Base-by-base conservation (phyloP, 805 yeast species). In the Metschnikowia hibisci region DNA sequence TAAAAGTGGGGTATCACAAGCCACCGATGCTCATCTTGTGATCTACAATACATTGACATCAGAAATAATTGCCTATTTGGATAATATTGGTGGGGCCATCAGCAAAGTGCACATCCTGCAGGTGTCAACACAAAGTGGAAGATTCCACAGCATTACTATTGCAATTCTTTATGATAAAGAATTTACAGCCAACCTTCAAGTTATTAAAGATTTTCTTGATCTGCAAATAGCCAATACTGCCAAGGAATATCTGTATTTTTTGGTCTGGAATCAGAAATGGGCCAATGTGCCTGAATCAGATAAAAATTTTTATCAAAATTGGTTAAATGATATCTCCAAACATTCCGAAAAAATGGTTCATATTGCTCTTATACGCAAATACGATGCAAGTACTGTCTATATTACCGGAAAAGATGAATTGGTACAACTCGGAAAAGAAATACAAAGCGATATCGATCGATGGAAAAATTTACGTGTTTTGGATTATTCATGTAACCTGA, bases 401-500 rank as follows among this genome's bases (percentile, higher is more conserved):
- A 42, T 64, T 33, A 66, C 72, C 1, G 72, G 61, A 28, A 57
- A 60, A 34, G 54, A 55, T 38, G 72, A 66, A 33, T 44, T 65
- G 26, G 60, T 60, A 1, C 52, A 49, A 18, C 47, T 69, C 2
- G 69, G 69, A 6, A 57, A 63, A 38, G 72, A 66, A 38, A 67
- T 69, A 25, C 69, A 65, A 45, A 56, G 52, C 4, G 74, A 70
- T 41, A 58, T 67, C 25, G 40, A 47, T 12, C 44, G 55, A 35
- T 71, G 76, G 76, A 47, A 44, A 5, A 60, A 62, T 44, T 53
- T 71, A 14, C 51, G 53, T 26, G 46, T 58, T 4, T 52, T 69
- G 23, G 76, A 71, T 48, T 69, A 64, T 45, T 66, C 69, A 7
- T 64, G 62, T 32, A 67, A 66, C 50, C 57, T 64, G 41, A 61